Percentiles rank a stretch among this genome's conserved stretches.
These are phyloP conservation scores for Puccinia triticina DNA, from an alignment of 1,284 basidiomycete species.

Conservation along the genomic window DNA sequence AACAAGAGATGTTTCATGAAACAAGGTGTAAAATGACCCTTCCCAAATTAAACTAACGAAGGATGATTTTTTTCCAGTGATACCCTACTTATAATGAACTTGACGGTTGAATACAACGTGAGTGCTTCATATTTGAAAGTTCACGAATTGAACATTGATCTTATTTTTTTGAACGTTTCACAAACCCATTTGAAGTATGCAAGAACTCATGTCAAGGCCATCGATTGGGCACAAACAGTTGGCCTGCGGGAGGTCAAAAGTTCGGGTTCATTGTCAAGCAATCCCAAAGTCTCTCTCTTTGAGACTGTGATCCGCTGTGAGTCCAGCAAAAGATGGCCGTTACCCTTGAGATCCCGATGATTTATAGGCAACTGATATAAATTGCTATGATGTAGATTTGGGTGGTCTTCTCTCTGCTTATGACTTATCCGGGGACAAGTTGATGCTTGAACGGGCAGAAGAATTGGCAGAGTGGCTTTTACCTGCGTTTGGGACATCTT, in stretches of 20 bases:
- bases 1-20: background rate
- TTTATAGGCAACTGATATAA: no score
- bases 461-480: slow-evolving; percentile 72
- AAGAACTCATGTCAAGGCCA: slow-evolving; percentile 41
- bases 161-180: no score
- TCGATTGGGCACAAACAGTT: slow-evolving; percentile 24
- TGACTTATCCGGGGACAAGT: slow-evolving; percentile 40
- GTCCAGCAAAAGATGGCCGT: background rate
- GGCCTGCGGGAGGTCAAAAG: no score
- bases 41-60: background rate
- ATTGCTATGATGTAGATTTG: slow-evolving; percentile 40
- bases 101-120: slow-evolving; percentile 31
- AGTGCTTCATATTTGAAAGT: no score
- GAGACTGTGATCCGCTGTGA: slow-evolving; percentile 34
- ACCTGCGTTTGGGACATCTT: slow-evolving; percentile 63
- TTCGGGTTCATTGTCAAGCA: slow-evolving; percentile 10
- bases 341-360: no score
- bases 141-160: background rate
- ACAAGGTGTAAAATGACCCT: background rate
- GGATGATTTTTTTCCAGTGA: background rate
- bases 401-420: slow-evolving; percentile 49
- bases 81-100: slow-evolving; percentile 32
- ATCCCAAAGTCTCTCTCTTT: slow-evolving; percentile 29
- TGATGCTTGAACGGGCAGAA: slow-evolving; percentile 67
- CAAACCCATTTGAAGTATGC: slow-evolving; percentile 25